Base-by-base conservation (phyloP, 441 rosid species). In the Erysimum cheiri region DNA sequence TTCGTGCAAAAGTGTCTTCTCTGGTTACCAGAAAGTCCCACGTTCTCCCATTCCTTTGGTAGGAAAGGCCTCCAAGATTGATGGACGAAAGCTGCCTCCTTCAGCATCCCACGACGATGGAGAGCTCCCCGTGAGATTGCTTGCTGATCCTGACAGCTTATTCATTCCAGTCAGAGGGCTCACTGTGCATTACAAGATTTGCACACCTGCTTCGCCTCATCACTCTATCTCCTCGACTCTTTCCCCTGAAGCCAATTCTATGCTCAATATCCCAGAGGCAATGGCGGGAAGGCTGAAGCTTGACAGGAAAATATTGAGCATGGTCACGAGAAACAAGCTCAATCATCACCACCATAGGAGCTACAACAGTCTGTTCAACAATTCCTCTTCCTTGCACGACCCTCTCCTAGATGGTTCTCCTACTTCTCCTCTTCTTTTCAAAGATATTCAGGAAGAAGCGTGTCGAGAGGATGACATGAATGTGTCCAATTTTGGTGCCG, bases 1-100 rank as follows among this genome's bases (percentile, higher is more conserved):
- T 71, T 89, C 90, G 9, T 88, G 97, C 80, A 94, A 91, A 84
- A 87, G 73, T 80, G 91, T 91, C 67, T 91, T 94, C 85, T 84
- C 92, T 39, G 73, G 88, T 73, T 91, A 81, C 83, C 97, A 89
- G 80, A 94, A 94, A 87, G 86, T 94, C 69, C 96, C 98, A 59
- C 85, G 96, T 59, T 94, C 97, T 67, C 98, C 98, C 29, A 85
- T 87, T 80, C 97, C 98, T 6, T 53, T 77, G 64, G 80, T 81
- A 29, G 95, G 93, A 56, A 88, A 84, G 78, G 80, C 88, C 35
- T 85, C 83, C 8, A 91, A 85, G 80, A 85, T 85, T 80, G 96
- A 86, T 49, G 76, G 87, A 82, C 73, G 92, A 48, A 94, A 86
- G 83, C 49, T 67, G 17, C 79, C 88, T 28, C 76, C 72, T 17